A percentile compares a stretch with the other conserved stretches of the same genome.
These are phyloP conservation scores for Ophiostoma sp. DNA, from an alignment of 2,329 filamentous ascomycete species.

Conservation along the genomic window DNA sequence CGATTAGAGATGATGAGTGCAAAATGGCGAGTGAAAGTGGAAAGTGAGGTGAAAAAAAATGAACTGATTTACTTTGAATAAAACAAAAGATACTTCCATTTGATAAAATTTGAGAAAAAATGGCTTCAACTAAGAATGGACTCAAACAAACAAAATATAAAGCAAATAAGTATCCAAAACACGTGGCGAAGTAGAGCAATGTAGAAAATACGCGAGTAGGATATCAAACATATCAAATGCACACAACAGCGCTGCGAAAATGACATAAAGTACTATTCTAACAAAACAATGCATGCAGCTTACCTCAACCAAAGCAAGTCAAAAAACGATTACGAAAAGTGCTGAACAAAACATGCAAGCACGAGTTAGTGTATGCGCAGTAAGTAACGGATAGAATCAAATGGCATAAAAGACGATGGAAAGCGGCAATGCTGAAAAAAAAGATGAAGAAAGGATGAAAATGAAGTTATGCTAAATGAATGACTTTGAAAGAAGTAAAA, in stretches of 20 bases:
- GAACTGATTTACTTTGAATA: too few relatives aligned
- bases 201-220: too few relatives aligned
- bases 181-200: too few relatives aligned
- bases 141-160: background rate
- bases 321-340: background rate
- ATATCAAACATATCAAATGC: too few relatives aligned
- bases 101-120: background rate
- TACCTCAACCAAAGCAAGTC: background rate
- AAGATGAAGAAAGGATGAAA: background rate
- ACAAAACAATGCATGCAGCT: background rate
- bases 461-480: background rate
- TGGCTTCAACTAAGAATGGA: too few relatives aligned
- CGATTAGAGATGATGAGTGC: too few relatives aligned
- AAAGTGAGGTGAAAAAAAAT: too few relatives aligned
- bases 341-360: background rate
- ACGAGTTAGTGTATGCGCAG: background rate
- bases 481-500: background rate
- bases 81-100: background rate
- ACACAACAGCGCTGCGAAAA: background rate
- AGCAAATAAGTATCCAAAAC: background rate
- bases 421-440: background rate
- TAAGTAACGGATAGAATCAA: background rate
- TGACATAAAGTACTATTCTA: background rate
- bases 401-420: background rate
- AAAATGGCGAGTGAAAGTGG: too few relatives aligned